phyloP scores from a whole-genome alignment of 2,329 filamentous ascomycete species.

The Ophiognomonia clavigignenti-juglandacearum region DNA sequence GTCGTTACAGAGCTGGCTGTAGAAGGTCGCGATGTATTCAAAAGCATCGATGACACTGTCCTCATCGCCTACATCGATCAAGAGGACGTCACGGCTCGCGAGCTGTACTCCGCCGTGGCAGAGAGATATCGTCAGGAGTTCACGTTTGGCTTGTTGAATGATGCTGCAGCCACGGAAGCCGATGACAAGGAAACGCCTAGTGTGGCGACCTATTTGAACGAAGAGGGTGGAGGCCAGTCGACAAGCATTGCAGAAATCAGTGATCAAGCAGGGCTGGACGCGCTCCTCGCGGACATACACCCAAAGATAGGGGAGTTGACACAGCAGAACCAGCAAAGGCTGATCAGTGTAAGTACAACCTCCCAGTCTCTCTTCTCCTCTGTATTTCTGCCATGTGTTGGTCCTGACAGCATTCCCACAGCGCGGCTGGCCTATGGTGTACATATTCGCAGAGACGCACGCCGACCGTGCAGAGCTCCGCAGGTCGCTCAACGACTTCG shows the following conservation, averaged over 20 bases:
- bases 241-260: conserved; percentile 13
- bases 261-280: conserved; percentile 22
- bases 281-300: conserved; percentile 23
- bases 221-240: conserved; percentile 24
- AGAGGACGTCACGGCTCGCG: conserved; percentile 17
- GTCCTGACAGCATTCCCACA: conserved; percentile 13
- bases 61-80: conserved; percentile 26
- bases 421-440: conserved; percentile 33
- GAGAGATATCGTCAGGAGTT: conserved; percentile 27
- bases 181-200: conserved; percentile 17
- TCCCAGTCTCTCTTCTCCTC: neutral
- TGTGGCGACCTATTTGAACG: conserved; percentile 26
- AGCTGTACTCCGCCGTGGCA: conserved; percentile 23
- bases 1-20: conserved; percentile 13
- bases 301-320: conserved; percentile 30
- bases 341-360: conserved; percentile 27
- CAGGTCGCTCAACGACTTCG: conserved; percentile 25
- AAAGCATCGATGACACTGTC: conserved; percentile 24
- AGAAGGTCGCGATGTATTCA: conserved; percentile 9
- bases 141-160: conserved; percentile 25
- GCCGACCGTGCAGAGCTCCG: conserved; percentile 25
- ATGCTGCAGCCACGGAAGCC: conserved; percentile 14
- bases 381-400: too few relatives aligned
- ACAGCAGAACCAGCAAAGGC: conserved; percentile 26
- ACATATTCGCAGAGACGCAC: conserved; percentile 29